phyloP scores from a whole-genome alignment of 257 asterid species.

The Agastache rugosa region DNA sequence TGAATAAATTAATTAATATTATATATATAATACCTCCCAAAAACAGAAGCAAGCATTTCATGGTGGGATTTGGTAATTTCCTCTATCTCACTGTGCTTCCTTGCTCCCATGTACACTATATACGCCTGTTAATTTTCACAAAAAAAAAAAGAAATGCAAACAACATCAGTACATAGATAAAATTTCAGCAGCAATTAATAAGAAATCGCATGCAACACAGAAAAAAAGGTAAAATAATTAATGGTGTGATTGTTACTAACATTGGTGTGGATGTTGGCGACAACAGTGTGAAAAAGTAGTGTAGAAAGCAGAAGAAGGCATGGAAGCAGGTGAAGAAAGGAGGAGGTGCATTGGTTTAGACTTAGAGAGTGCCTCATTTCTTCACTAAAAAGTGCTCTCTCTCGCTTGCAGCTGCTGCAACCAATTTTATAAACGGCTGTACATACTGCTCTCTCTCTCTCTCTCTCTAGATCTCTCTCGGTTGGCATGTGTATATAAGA shows the following conservation, averaged over 20 bases:
- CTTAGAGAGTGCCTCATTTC: too few species aligned
- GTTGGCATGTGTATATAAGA: too few species aligned
- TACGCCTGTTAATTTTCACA: neutral
- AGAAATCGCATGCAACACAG: too few species aligned
- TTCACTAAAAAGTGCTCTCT: neutral
- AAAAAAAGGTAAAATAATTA: too few species aligned
- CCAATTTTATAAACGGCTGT: too few species aligned
- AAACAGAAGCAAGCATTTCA: constrained; percentile 44
- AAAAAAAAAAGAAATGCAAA: too few species aligned
- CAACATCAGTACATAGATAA: too few species aligned
- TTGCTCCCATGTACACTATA: constrained; percentile 51
- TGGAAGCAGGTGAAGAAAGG: neutral
- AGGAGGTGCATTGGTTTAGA: neutral
- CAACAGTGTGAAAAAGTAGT: constrained; percentile 19
- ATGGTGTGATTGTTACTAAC: neutral
- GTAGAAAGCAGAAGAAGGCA: neutral
- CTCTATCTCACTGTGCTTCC: constrained; percentile 40
- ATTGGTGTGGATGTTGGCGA: neutral
- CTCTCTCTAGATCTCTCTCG: too few species aligned
- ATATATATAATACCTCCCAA: constrained; percentile 42
- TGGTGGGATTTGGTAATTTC: constrained; percentile 44
- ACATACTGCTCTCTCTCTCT: too few species aligned
- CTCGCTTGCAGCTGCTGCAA: too few species aligned
- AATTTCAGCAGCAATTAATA: too few species aligned
- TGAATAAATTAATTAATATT: too few species aligned